phyloP scores from a whole-genome alignment of 306 rosid genomes.

The Lupinus albus region DNA sequence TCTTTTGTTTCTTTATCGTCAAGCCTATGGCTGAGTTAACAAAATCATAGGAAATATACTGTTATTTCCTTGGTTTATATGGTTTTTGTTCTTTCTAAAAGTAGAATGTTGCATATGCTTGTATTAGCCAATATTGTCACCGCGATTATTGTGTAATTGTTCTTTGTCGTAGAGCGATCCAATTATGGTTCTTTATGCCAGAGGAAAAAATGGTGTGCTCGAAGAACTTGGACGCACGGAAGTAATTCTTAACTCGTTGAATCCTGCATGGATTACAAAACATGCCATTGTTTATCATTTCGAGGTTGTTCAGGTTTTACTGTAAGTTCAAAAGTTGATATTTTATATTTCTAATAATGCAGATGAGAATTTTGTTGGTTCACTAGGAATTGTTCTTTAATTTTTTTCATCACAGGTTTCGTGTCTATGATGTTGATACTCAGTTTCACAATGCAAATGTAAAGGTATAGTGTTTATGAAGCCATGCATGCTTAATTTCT shows the following conservation, averaged over 20 bases:
- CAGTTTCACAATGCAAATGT: constrained; percentile 78
- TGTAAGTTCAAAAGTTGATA: constrained; percentile 70
- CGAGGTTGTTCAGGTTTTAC: constrained; percentile 84
- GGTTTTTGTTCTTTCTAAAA: constrained; percentile 9
- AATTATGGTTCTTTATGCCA: constrained; percentile 72
- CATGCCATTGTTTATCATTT: constrained; percentile 74
- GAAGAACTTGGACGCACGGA: constrained; percentile 90
- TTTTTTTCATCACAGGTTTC: constrained; percentile 69
- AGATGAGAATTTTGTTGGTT: constrained; percentile 43
- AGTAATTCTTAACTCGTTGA: constrained; percentile 78
- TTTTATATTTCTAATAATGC: constrained; percentile 39
- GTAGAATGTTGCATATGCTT: background rate
- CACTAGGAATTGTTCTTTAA: constrained; percentile 41
- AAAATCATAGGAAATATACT: too few relatives aligned
- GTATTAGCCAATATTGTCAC: constrained; percentile 19
- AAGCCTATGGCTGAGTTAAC: too few relatives aligned
- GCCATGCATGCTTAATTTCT: constrained; percentile 27
- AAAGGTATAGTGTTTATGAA: constrained; percentile 61
- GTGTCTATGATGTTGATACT: constrained; percentile 81
- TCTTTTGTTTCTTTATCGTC: too few relatives aligned
- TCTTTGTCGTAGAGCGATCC: constrained; percentile 84
- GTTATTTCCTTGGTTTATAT: constrained; percentile 8
- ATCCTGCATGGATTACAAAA: constrained; percentile 85
- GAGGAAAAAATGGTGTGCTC: constrained; percentile 80
- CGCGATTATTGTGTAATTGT: constrained; percentile 32